Base-by-base conservation (phyloP, 2,329 filamentous ascomycete species). In the Diaporthe citriasiana region DNA sequence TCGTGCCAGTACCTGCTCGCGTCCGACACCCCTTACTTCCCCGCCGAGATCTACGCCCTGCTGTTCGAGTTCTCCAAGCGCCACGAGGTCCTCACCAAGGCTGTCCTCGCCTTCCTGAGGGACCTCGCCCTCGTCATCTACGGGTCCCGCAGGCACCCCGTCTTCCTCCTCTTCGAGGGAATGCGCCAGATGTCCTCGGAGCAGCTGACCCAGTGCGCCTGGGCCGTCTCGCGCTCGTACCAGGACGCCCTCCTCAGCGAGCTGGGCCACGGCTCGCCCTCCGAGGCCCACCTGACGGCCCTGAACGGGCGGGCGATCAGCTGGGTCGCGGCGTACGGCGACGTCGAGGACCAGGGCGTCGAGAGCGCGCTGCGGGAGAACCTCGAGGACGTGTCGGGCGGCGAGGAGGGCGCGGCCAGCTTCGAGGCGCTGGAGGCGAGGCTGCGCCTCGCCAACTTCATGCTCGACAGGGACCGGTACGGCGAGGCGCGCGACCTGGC, bases 61-160 rank as follows among this genome's bases (percentile, higher is more conserved):
- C 25, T 71, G 42, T 71, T 71, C 55, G 69, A 71, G 55, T 71
- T 71, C 69, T 71, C 69, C 55, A 71, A 71, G 55, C 30, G 55
- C 30, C 42, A 71, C 55, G 55, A 22, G 15, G 33, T 27, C 13
- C 30, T 60, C 30, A 51, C 30, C 40, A 9, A 35, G 15, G 42
- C 55, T 4, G 51, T 71, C n/a, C 25, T 71, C 4, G n/a, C 5
- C 13, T 71, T 71, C 69, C 69, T 71, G 69, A 55, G 69, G 15
- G 55, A 71, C n/a, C 55, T 71, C 9, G 56, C 35, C 30, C 22
- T 60, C n/a, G 69, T 71, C 42, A 13, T 51, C 3, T 12, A 71
- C 55, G 17, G 51, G 5, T 60, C 55, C 30, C 33, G 47, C 8
- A 9, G 42, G 33, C 69, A 71, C 55, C 69, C 69, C 10, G 5